Evolutionary conservation across 345 rosid genomes (phyloP).

Genomic region (Gossypium bickii): DNA sequence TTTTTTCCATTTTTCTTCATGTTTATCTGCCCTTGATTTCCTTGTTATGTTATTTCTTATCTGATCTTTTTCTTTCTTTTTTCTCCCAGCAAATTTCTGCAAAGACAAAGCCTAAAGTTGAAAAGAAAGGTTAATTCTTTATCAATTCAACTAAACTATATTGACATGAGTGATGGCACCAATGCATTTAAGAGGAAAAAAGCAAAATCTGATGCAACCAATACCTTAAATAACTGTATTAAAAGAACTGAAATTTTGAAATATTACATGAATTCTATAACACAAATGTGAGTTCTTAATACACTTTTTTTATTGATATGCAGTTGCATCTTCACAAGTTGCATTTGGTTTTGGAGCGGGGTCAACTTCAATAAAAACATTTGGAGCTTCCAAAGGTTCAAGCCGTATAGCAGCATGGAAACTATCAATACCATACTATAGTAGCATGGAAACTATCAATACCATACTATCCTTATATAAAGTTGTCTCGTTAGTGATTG

Average conservation of each 20-base stretch:
- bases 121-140: slow-evolving; percentile 40
- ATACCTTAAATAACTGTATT: neutral
- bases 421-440: slow-evolving; percentile 24
- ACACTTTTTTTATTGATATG: neutral
- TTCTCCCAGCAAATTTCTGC: slow-evolving; percentile 35
- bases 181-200: no score
- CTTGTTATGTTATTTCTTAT: neutral
- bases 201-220: neutral
- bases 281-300: neutral
- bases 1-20: neutral
- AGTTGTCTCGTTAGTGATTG: slow-evolving; percentile 4
- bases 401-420: slow-evolving; percentile 21
- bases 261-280: neutral
- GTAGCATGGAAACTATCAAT: slow-evolving; percentile 20
- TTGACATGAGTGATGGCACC: no score
- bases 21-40: neutral
- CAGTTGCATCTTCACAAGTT: slow-evolving; percentile 45
- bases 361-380: slow-evolving; percentile 34
- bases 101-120: slow-evolving; percentile 41
- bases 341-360: slow-evolving; percentile 54
- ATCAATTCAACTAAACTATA: no score
- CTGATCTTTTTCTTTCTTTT: slow-evolving; percentile 6
- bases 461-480: slow-evolving; percentile 19
- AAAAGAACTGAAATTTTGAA: neutral
- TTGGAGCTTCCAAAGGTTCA: slow-evolving; percentile 26